A percentile compares a stretch with the other conserved stretches of the same genome.
Evolutionary conservation across 2,329 filamentous ascomycete genomes (phyloP).

Genomic region (Orbilia blumenaviensis): DNA sequence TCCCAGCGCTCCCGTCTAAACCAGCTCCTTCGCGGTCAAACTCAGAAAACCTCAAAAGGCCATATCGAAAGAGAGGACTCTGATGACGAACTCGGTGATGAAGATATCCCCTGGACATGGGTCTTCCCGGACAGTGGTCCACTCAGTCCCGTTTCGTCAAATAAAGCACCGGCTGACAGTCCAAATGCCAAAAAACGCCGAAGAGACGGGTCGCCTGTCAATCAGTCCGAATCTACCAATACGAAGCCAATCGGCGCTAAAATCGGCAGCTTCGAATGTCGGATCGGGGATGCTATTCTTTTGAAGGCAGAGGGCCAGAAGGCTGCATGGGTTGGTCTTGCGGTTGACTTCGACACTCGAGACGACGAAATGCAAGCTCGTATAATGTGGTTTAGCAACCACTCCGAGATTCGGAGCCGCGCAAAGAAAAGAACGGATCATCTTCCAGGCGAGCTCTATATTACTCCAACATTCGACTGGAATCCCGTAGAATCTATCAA

Average conservation of each 20-base stretch:
- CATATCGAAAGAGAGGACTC: conserved; percentile 79
- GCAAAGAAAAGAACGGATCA: conserved; percentile 83
- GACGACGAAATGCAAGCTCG: conserved; percentile 81
- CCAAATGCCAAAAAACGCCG: conserved; percentile 46
- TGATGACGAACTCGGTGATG: conserved; percentile 82
- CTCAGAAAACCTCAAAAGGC: conserved; percentile 62
- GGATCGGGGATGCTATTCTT: conserved; percentile 81
- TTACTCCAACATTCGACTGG: conserved; percentile 84
- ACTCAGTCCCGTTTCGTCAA: conserved; percentile 29
- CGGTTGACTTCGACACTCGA: conserved; percentile 81
- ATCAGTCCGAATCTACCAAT: conserved; percentile 58
- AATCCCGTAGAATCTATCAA: conserved; percentile 91
- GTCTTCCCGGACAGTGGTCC: conserved; percentile 66
- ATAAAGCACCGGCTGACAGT: conserved; percentile 26
- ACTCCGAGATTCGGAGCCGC: conserved; percentile 85
- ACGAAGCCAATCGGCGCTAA: conserved; percentile 78
- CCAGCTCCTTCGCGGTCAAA: conserved; percentile 62
- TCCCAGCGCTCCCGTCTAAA: conserved; percentile 62
- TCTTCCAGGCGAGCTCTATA: conserved; percentile 86
- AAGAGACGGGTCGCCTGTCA: conserved; percentile 47
- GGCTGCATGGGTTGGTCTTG: conserved; percentile 90
- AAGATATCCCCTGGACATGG: conserved; percentile 81
- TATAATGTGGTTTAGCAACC: conserved; percentile 95
- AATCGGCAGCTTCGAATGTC: conserved; percentile 82
- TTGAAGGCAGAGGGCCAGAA: conserved; percentile 81